phyloP scores from a whole-genome alignment of 208 protist genomes.

The Sergeia podlipaevii region DNA sequence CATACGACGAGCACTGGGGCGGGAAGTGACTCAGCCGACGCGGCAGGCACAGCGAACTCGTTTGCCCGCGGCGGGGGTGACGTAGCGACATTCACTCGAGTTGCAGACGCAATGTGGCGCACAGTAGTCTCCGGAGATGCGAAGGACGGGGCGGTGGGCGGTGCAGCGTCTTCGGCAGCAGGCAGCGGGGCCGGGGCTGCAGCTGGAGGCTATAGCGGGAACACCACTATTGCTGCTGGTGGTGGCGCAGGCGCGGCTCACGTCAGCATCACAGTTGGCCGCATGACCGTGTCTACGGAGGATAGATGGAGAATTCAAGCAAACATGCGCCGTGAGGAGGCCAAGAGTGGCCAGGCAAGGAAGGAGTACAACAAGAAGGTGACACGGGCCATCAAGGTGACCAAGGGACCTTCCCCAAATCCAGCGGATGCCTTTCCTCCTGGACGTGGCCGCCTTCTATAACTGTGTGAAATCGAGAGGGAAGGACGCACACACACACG shows the following conservation, averaged over 20 bases:
- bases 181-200: conserved; percentile 8
- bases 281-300: conserved; percentile 73
- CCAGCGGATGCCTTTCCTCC: conserved; percentile 64
- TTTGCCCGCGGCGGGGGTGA: conserved; percentile 11
- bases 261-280: conserved; percentile 54
- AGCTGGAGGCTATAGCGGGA: conserved; percentile 13
- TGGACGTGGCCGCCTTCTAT: conserved; percentile 70
- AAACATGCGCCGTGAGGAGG: conserved; percentile 82
- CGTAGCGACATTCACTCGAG: conserved; percentile 32
- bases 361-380: conserved; percentile 91
- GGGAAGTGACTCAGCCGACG: neutral
- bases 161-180: conserved; percentile 8
- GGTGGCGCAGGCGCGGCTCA: conserved; percentile 2
- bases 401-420: conserved; percentile 51
- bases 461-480: conserved; percentile 6
- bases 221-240: neutral
- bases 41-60: neutral
- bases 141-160: neutral
- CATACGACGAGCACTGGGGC: conserved; percentile 1
- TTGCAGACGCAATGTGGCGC: conserved; percentile 69
- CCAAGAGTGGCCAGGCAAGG: conserved; percentile 49
- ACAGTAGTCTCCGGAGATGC: conserved; percentile 50
- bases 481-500: too few relatives aligned
- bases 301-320: conserved; percentile 86
- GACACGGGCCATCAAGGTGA: conserved; percentile 71